Base-by-base conservation (phyloP, 2,329 filamentous ascomycete genomes). In the Ophiostoma sp. region DNA sequence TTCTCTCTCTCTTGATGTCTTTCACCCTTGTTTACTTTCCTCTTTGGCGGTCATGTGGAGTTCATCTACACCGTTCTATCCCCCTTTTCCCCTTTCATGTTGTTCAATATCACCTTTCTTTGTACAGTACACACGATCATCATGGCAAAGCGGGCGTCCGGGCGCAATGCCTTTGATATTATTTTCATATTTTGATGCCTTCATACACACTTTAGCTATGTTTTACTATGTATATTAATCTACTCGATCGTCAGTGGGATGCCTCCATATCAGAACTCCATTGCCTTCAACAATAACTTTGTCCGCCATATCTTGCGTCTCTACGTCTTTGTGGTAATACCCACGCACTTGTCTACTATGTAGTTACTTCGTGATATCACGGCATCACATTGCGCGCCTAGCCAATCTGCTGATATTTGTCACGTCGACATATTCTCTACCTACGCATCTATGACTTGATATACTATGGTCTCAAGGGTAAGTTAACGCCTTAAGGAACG, bases 31-130 rank as follows among this genome's bases (percentile, higher is more conserved):
- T 67, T 10, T 48, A 20, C 39, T 23, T 33, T 31, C 41, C 23
- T 67, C 33, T 67, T 67, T 13, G 11, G 65, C 33, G 20, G 52
- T 13, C 23, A 57, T 57, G 52, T 57, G 52, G 52, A 57, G 52
- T 57, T 57, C 23, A 15, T 57, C 52, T 57, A 27, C 17, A 27
- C 52, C 23, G 52, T 57, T 57, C 52, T 57, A n/a, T 62, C 57
- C 33, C 57, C 57, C 23, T 62, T 62, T 62, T 3, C 57, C 57
- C 64, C 36, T 67, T 67, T 41, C 4, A 67, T 41, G 57, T 62
- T 33, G 15, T 62, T 62, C 23, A 62, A 23, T 23, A 11, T 65
- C 35, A 3, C 31, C 31, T 64, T 15, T 64, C 15, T 65, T 36
- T 65, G 33, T 65, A 23, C 17, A 36, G 15, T 39, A 65, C 35